These are phyloP conservation scores for Cladophialophora exuberans DNA, from an alignment of 2,329 filamentous ascomycete genomes.

Conservation along the genomic window DNA sequence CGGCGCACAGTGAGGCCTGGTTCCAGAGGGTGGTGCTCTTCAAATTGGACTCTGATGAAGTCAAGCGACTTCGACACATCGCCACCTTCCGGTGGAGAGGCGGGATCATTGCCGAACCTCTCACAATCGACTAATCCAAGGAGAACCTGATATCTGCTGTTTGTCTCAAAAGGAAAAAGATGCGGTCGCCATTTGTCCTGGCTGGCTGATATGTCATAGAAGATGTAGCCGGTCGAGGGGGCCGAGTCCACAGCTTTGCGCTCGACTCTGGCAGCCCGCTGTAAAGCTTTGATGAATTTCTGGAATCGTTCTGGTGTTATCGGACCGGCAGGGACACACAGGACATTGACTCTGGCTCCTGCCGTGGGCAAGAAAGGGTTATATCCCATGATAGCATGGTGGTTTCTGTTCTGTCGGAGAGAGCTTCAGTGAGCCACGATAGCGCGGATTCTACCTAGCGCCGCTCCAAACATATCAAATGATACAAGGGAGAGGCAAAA, in stretches of 20 bases:
- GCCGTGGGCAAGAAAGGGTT: slow-evolving; percentile 90
- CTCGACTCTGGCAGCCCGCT: slow-evolving; percentile 56
- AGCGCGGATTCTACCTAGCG: no score
- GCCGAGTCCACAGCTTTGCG: slow-evolving; percentile 10
- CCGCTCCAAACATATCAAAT: no score
- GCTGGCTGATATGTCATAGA: slow-evolving; percentile 24
- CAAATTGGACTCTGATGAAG: slow-evolving; percentile 22
- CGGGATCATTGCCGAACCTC: slow-evolving; percentile 59
- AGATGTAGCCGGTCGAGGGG: slow-evolving; percentile 9
- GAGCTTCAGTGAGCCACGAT: no score
- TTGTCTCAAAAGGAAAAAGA: slow-evolving; percentile 81
- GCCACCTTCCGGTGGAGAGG: slow-evolving; percentile 34
- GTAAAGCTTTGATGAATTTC: slow-evolving; percentile 76
- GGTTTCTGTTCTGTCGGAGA: not conserved
- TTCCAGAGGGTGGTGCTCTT: slow-evolving; percentile 1
- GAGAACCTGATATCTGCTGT: slow-evolving; percentile 79
- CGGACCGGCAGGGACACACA: slow-evolving; percentile 82
- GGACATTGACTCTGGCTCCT: slow-evolving; percentile 84
- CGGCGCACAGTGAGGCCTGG: slow-evolving; percentile 21
- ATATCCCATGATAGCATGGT: slow-evolving; percentile 69
- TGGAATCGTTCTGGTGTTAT: slow-evolving; percentile 82
- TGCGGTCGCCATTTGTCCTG: slow-evolving; percentile 20
- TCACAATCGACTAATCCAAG: slow-evolving; percentile 82
- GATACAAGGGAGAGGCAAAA: no score
- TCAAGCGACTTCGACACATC: slow-evolving; percentile 10